Base-by-base conservation (phyloP, 129 eudicot genomes). In the Pulicaria dysenterica region DNA sequence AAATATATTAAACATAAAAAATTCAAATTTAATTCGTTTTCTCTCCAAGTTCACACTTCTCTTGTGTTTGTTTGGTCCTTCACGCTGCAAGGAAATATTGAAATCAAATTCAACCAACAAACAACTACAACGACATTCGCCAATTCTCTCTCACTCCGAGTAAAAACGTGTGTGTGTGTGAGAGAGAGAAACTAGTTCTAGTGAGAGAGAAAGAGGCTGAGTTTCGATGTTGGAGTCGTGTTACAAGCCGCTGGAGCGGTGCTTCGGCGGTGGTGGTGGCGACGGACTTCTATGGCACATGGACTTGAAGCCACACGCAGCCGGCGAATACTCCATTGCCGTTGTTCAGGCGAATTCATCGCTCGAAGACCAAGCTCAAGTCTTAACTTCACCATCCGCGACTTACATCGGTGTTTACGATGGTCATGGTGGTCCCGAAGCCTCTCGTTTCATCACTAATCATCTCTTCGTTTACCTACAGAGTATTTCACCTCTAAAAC, bases 371-470 rank as follows among this genome's bases (percentile, higher is more conserved):
- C 95, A 88, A 75, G 86, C 77, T 39, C 90, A 85, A 56, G 95
- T 88, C 17, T 77, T 85, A 6, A 77, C 95, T 38, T 82, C 88
- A 31, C 84, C 95, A 0, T 68, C 84, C 5, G 88, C 90, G 31
- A 88, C 95, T 14, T 88, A 55, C 67, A 72, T 85, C 59, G 95
- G 95, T 19, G 88, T 88, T 48, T 88, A 85, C 63, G 95, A 88
- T 24, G 95, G 95, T 42, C 95, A 88, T 40, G 95, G 95, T 54
- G 90, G 95, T 6, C 86, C 90, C 12, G 81, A 88, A 15, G 95
- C 95, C 14, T 78, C 95, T 46, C 73, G 90, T 31, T 88, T 88
- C 80, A 83, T 88, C 71, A 80, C 73, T 16, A 50, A 47, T 58
- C 82, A 83, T 24, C 88, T 88, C 76, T 85, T 88, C 38, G 53